phyloP scores from a whole-genome alignment of 2,329 filamentous ascomycete genomes.

The Penicillium brevicompactum region DNA sequence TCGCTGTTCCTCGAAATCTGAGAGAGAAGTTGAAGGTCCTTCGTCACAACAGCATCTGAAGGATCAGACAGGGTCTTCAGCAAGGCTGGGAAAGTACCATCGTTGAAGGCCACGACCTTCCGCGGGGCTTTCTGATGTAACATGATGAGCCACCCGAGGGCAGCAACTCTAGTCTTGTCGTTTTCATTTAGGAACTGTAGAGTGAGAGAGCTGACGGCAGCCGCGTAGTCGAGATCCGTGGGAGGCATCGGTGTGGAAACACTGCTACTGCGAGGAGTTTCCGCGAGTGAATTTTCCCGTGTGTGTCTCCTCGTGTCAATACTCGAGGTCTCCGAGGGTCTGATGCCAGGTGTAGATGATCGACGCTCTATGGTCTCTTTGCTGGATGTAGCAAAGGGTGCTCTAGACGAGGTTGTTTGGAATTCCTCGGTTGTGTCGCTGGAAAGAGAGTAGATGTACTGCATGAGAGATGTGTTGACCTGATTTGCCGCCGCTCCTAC shows the following conservation, averaged over 20 bases:
- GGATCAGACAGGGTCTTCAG: conserved; percentile 96
- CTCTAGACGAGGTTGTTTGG: conserved; percentile 37
- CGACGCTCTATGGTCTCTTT: conserved; percentile 44
- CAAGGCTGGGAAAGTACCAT: conserved; percentile 92
- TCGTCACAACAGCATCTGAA: conserved; percentile 91
- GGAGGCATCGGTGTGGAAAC: conserved; percentile 50
- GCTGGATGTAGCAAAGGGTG: conserved; percentile 40
- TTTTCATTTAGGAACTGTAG: conserved; percentile 95
- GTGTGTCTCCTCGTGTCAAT: conserved; percentile 35
- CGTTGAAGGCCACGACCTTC: conserved; percentile 92
- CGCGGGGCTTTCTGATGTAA: conserved; percentile 90
- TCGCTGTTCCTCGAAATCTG: conserved; percentile 97
- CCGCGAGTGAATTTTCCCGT: conserved; percentile 35
- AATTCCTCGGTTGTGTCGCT: conserved; percentile 61
- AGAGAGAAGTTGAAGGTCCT: conserved; percentile 88
- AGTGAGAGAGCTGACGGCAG: conserved; percentile 89
- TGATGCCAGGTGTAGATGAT: conserved; percentile 43
- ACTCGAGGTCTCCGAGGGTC: conserved; percentile 29
- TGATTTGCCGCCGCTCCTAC: conserved; percentile 85
- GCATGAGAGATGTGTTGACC: conserved; percentile 88
- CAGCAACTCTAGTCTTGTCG: conserved; percentile 90
- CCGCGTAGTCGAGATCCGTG: conserved; percentile 87
- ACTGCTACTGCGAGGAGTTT: conserved; percentile 50
- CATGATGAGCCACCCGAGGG: conserved; percentile 96
- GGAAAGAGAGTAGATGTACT: conserved; percentile 89